Percentiles rank a stretch among this genome's conserved stretches.
phyloP scores from a whole-genome alignment of 495 filamentous ascomycete genomes.

The Hypoxylon intermedium region DNA sequence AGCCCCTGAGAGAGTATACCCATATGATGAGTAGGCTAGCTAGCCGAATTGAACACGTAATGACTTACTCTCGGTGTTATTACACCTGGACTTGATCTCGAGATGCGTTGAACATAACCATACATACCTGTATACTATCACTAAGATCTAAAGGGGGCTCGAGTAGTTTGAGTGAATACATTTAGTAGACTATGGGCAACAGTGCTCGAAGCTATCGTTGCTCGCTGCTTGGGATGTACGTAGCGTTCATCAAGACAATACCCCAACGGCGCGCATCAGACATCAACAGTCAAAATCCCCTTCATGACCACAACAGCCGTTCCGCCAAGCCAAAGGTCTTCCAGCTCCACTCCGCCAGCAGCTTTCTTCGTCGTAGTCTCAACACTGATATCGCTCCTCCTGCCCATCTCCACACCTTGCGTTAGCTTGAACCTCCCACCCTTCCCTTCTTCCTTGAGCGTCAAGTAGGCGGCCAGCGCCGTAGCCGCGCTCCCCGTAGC shows the following conservation, averaged over 20 bases:
- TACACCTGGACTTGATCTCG: too few species aligned
- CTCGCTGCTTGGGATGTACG: too few species aligned
- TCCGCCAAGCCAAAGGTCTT: constrained; percentile 62
- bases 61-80: too few species aligned
- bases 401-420: constrained; percentile 83
- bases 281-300: constrained; percentile 49
- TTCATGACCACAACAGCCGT: constrained; percentile 66
- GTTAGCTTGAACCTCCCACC: constrained; percentile 59
- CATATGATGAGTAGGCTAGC: too few species aligned
- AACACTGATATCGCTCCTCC: constrained; percentile 63
- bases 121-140: too few species aligned
- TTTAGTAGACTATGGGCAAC: too few species aligned
- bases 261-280: constrained; percentile 1
- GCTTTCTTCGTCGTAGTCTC: constrained; percentile 51
- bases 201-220: too few species aligned
- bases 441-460: constrained; percentile 51
- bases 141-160: too few species aligned
- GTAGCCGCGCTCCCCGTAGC: constrained; percentile 67
- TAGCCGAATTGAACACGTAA: too few species aligned
- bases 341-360: constrained; percentile 46
- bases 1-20: too few species aligned
- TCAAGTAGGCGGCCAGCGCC: constrained; percentile 63
- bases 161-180: too few species aligned
- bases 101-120: too few species aligned
- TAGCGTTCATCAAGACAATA: background rate